Base-by-base conservation (phyloP, 345 rosid species). In the Linum tenue region DNA sequence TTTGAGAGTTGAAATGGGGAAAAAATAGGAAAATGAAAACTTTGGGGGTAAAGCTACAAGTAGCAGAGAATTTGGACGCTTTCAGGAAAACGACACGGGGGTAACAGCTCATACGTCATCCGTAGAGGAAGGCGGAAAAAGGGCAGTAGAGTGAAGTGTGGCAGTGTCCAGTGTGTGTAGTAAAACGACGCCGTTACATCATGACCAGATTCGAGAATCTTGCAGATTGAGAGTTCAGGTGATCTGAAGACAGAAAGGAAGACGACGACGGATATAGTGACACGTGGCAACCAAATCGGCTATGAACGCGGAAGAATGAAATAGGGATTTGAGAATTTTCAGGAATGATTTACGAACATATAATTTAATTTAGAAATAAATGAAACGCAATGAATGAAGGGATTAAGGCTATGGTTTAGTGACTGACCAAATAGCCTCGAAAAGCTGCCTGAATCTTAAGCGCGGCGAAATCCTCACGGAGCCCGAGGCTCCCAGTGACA, bases 391-490 rank as follows among this genome's bases (percentile, higher is more conserved):
- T 17, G 6, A 48, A 67, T 37, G 5, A 40, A 37, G 7, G 35
- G 2, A 40, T 12, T 5, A 53, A 11, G 3, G 55, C 10, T 17
- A 4, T 17, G 3, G 5, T 1, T 3, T 17, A 10, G 59, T 15
- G 1, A 65, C 96, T 70, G 60, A 95, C 99, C 86, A 95, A 78
- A 65, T 90, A 91, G 5, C 97, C 97, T 57, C 97, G 96, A 64
- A 91, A 95, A 35, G 82, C 84, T 1, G 99, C 75, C 64, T 91
- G 97, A 58, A 95, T 89, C 81, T 72, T 84, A 67, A 95, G 70
- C 43, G 88, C 95, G 17, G 99, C 86, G 38, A 75, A 65, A 37
- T 73, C 79, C 22, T 74, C 75, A 9, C 72, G 73, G 56, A 70
- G 5, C 62, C 76, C 73, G 39, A 55, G 67, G 63, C 79, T 43